Base-by-base conservation (phyloP, 192 early-diverging fungal genomes). In the Podila epigama region DNA sequence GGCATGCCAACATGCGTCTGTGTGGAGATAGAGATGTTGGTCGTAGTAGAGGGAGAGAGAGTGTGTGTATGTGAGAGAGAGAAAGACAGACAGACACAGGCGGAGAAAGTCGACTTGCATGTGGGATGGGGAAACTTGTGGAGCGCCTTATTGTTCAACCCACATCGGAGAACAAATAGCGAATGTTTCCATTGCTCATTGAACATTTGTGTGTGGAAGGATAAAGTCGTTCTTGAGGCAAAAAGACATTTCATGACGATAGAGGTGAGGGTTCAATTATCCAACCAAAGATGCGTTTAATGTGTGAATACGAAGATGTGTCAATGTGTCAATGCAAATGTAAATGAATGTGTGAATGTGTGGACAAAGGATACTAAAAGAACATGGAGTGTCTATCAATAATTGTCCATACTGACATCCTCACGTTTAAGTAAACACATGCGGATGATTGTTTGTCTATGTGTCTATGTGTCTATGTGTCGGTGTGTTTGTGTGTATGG, bases 51-150 rank as follows among this genome's bases (percentile, higher is more conserved):
- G n/a, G n/a, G n/a, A n/a, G n/a, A n/a, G n/a, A n/a, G n/a, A n/a
- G n/a, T n/a, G n/a, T n/a, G n/a, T n/a, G n/a, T n/a, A n/a, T n/a
- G n/a, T n/a, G n/a, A n/a, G n/a, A n/a, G n/a, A n/a, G n/a, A n/a
- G n/a, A n/a, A n/a, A n/a, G n/a, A n/a, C n/a, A n/a, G n/a, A n/a
- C n/a, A n/a, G n/a, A n/a, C n/a, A n/a, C n/a, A n/a, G n/a, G n/a
- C n/a, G n/a, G n/a, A n/a, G n/a, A n/a, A n/a, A n/a, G n/a, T n/a
- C n/a, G 41, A 22, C 44, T 25, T 48, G 44, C 44, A 48, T 48
- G 44, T 48, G 44, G 44, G 44, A 48, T 48, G 44, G 13, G 44
- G n/a, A 48, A 44, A 44, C 11, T 48, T 48, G 44, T 48, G 44
- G 44, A 20, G 44, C 44, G 20, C 44, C 44, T 22, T 25, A 22